Evolutionary conservation across 257 asterid species (phyloP).

Genomic region (Primulina tabacum): DNA sequence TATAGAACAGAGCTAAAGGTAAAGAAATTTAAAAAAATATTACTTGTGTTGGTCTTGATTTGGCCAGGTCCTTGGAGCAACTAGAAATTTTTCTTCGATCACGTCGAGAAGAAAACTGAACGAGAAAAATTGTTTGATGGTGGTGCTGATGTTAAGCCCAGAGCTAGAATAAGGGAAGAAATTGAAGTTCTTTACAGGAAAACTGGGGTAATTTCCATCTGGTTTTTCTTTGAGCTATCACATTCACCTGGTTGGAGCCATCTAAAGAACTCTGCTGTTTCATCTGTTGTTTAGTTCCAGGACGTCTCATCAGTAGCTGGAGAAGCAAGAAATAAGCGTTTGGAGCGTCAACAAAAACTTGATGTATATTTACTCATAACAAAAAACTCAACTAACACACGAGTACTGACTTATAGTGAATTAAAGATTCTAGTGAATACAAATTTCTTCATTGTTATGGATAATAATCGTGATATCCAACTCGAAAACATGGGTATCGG

Average conservation of each 20-base stretch:
- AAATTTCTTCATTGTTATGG: background rate
- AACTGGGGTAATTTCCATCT: constrained; percentile 47
- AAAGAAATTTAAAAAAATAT: background rate
- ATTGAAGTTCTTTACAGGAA: constrained; percentile 79
- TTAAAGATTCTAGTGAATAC: background rate
- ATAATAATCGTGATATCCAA: background rate
- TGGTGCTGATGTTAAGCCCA: constrained; percentile 53
- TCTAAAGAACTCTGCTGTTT: constrained; percentile 19
- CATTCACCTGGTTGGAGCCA: background rate
- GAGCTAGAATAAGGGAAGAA: constrained; percentile 72
- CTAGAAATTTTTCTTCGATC: constrained; percentile 16
- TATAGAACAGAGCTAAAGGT: constrained; percentile 48
- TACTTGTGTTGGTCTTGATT: constrained; percentile 20
- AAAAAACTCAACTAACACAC: too few species aligned
- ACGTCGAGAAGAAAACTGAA: constrained; percentile 52
- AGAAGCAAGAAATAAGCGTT: constrained; percentile 79
- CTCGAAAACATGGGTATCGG: background rate
- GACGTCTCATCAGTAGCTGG: constrained; percentile 88
- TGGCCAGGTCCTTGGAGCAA: constrained; percentile 17
- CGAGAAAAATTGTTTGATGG: constrained; percentile 53
- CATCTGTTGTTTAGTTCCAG: constrained; percentile 40
- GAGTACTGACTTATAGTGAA: background rate
- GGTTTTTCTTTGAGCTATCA: constrained; percentile 25
- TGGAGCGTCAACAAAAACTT: too few species aligned
- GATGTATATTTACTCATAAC: too few species aligned